Conservation (phyloP, 176 grass and related monocot genomes). For the Avena insularis region DNA sequence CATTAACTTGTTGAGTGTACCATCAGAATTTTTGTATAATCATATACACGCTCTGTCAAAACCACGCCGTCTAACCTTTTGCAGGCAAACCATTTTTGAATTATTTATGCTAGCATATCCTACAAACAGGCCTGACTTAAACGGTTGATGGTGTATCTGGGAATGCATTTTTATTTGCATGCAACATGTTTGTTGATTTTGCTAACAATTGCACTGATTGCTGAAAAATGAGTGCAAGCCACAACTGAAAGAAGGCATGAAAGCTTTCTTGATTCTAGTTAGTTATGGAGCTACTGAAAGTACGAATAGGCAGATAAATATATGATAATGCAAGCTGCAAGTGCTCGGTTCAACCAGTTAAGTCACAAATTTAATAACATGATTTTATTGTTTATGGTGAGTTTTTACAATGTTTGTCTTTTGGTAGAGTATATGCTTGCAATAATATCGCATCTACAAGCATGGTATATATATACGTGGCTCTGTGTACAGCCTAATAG, state of each 20-base stretch:
- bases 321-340: background rate
- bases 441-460: background rate
- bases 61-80: background rate
- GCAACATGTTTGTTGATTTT: slow-evolving; percentile 1
- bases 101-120: background rate
- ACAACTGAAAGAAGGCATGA: background rate
- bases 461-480: slow-evolving; percentile 15
- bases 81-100: background rate
- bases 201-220: slow-evolving; percentile 3
- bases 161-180: slow-evolving; percentile 13
- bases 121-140: background rate
- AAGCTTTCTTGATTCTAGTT: background rate
- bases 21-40: slow-evolving; percentile 2
- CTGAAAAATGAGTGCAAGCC: background rate
- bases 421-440: background rate
- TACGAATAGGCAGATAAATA: background rate
- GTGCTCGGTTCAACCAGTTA: slow-evolving; percentile 1
- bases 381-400: slow-evolving; percentile 8
- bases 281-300: background rate
- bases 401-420: background rate
- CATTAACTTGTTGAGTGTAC: slow-evolving; percentile 14
- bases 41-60: background rate
- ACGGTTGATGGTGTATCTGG: background rate
- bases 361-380: slow-evolving; percentile 20
- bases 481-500: slow-evolving; percentile 6